Evolutionary conservation across 1,284 basidiomycete genomes (phyloP).

Genomic region (Omphalotus olearius): DNA sequence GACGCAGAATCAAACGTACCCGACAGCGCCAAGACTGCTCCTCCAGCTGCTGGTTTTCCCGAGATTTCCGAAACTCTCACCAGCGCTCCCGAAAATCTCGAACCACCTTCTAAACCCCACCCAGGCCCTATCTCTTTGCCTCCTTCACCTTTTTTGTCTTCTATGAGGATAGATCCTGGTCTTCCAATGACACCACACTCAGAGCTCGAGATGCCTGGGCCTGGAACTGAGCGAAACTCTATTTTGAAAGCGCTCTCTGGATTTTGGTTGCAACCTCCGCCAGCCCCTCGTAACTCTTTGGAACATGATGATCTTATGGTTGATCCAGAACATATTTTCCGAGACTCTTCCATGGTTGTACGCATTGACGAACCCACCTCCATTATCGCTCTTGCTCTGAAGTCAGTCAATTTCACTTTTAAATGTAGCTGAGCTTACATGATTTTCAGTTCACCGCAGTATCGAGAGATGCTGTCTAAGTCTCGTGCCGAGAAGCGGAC

Average conservation of each 20-base stretch:
- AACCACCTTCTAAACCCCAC: constrained; percentile 22
- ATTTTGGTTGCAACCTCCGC: constrained; percentile 66
- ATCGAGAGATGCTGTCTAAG: constrained; percentile 79
- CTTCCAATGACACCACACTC: constrained; percentile 45
- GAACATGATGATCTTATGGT: constrained; percentile 64
- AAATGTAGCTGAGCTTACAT: neutral
- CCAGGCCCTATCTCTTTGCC: constrained; percentile 39
- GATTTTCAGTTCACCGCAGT: constrained; percentile 71
- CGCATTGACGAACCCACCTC: constrained; percentile 98
- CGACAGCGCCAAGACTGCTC: constrained; percentile 22
- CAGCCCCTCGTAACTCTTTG: constrained; percentile 41
- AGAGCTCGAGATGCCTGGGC: constrained; percentile 46
- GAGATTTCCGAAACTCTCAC: neutral
- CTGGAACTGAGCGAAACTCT: constrained; percentile 65
- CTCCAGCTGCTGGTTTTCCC: constrained; percentile 16
- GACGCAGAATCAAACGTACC: constrained; percentile 24
- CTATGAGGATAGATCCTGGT: constrained; percentile 30
- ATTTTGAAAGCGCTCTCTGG: constrained; percentile 86
- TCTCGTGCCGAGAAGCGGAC: constrained; percentile 71
- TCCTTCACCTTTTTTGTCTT: constrained; percentile 46
- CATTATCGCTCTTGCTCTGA: constrained; percentile 93
- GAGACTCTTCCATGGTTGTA: constrained; percentile 93
- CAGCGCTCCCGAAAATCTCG: constrained; percentile 4
- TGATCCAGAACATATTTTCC: constrained; percentile 89
- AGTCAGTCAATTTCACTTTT: constrained; percentile 40